Evolutionary conservation across 225 moss, liverwort and hornwort genomes (phyloP).

Genomic region (Rhytidiadelphus loreus): DNA sequence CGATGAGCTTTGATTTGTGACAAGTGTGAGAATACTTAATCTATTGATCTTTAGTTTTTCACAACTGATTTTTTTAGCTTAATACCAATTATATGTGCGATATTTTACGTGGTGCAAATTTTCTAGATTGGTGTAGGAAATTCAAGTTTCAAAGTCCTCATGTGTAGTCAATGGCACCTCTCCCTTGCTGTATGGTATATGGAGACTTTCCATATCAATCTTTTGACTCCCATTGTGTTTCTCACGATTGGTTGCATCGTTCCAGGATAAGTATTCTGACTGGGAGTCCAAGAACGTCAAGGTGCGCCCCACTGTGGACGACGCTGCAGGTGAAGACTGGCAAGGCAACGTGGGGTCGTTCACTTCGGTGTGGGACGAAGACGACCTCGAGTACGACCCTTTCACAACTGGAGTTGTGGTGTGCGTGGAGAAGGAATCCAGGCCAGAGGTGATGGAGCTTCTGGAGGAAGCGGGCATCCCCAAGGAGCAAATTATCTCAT

Average conservation of each 20-base stretch:
- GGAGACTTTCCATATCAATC: not conserved
- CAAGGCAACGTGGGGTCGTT: constrained; percentile 57
- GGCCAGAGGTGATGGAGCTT: constrained; percentile 43
- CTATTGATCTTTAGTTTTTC: not conserved
- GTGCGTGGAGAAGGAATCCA: constrained; percentile 54
- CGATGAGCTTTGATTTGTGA: not conserved
- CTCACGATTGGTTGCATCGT: not conserved
- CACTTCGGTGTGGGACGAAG: constrained; percentile 63
- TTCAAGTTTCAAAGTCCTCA: not conserved
- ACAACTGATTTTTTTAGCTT: too few species aligned
- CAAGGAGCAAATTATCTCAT: constrained; percentile 50
- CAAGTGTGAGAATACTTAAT: not conserved
- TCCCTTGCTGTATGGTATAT: not conserved
- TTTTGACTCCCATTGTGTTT: not conserved
- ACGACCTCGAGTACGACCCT: constrained; percentile 85
- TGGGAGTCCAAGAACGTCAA: constrained; percentile 63
- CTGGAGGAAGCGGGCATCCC: constrained; percentile 79
- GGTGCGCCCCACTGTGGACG: constrained; percentile 61
- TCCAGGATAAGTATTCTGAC: constrained; percentile 34
- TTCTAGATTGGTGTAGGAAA: not conserved
- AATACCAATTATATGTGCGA: not conserved
- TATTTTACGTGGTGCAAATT: not conserved
- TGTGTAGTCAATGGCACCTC: not conserved
- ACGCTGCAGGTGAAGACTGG: constrained; percentile 53
- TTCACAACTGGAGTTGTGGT: constrained; percentile 65